Evolutionary conservation across 2,329 filamentous ascomycete genomes (phyloP).

Genomic region (Stachybotrys echinatus): DNA sequence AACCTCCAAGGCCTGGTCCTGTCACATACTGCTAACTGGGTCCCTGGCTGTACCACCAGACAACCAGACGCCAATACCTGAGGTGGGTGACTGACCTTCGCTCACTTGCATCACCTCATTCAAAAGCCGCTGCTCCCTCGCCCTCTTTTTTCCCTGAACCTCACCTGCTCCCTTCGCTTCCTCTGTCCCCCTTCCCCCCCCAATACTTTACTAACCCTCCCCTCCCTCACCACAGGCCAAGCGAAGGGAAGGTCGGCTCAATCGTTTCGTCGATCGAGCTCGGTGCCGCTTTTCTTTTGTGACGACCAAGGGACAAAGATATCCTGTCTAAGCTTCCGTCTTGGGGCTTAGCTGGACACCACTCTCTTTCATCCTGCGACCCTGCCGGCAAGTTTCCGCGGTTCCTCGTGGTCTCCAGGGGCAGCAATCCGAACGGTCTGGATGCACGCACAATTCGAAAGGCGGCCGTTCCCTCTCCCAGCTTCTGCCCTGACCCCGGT

Average conservation of each 20-base stretch:
- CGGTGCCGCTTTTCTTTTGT: slow-evolving; percentile 2
- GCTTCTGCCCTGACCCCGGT: background rate
- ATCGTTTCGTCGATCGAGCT: background rate
- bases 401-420: background rate
- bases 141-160: slow-evolving; percentile 21
- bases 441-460: slow-evolving; percentile 7
- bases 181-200: slow-evolving; percentile 3
- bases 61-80: slow-evolving; percentile 7
- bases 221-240: background rate
- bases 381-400: background rate
- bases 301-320: background rate
- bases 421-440: background rate
- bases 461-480: slow-evolving; percentile 5
- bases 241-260: slow-evolving; percentile 2
- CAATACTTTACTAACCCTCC: background rate
- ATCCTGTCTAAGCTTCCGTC: background rate
- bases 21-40: background rate
- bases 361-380: background rate
- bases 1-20: slow-evolving; percentile 5
- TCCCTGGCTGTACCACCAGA: slow-evolving; percentile 9
- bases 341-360: background rate
- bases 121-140: slow-evolving; percentile 34
- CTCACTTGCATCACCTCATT: slow-evolving; percentile 19
- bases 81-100: background rate
- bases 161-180: slow-evolving; percentile 17